Conservation (phyloP, 495 filamentous ascomycete genomes). For the Melanomma pulvis-pyrius region DNA sequence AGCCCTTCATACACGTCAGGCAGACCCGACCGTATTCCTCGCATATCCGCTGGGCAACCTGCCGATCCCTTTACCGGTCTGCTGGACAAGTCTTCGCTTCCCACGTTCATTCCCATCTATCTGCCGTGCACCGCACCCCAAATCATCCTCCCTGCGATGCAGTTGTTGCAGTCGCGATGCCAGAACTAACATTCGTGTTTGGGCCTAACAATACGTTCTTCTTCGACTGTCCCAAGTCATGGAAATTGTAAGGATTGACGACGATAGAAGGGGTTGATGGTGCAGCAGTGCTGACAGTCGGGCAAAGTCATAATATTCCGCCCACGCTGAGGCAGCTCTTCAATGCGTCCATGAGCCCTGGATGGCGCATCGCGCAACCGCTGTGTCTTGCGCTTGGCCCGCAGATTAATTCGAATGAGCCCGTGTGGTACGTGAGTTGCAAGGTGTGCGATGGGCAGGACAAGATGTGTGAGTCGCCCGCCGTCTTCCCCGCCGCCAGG, state of each 20-base stretch:
- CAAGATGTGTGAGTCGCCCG: slow-evolving; percentile 31
- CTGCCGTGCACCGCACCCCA: neutral
- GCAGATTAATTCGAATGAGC: slow-evolving; percentile 19
- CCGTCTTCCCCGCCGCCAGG: neutral
- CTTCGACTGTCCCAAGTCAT: slow-evolving; percentile 41
- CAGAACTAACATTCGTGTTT: slow-evolving; percentile 35
- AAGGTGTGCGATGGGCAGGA: slow-evolving; percentile 34
- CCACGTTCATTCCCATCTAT: neutral
- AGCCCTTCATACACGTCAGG: neutral
- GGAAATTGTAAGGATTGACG: slow-evolving; percentile 34
- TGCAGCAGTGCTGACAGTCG: neutral
- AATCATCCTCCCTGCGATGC: neutral
- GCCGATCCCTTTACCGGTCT: slow-evolving; percentile 8
- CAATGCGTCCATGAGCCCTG: slow-evolving; percentile 34
- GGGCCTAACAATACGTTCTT: slow-evolving; percentile 39
- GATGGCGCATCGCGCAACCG: slow-evolving; percentile 34
- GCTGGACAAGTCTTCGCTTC: neutral
- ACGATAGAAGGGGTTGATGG: neutral
- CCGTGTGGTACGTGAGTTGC: slow-evolving; percentile 37
- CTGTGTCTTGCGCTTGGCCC: slow-evolving; percentile 36
- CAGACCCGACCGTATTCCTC: slow-evolving; percentile 3
- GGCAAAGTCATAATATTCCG: slow-evolving; percentile 33
- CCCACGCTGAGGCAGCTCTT: slow-evolving; percentile 34
- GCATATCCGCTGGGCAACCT: neutral
- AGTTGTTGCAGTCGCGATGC: slow-evolving; percentile 32